A percentile compares a stretch with the other conserved stretches of the same genome.
Conservation (phyloP, 495 filamentous ascomycete genomes). For the Aspergillus asperescens region DNA sequence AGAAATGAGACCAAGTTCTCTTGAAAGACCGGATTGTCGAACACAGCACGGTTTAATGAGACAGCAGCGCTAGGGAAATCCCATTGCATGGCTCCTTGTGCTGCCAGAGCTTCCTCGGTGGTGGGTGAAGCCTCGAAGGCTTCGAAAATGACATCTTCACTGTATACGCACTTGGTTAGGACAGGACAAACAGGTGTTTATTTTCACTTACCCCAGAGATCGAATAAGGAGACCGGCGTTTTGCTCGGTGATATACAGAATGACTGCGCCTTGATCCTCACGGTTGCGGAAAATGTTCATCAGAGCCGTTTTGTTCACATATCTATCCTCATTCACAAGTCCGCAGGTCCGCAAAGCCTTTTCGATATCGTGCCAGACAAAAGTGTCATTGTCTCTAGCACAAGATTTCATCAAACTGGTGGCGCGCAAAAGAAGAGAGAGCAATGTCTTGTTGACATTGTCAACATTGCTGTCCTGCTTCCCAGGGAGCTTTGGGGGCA, state of each 20-base stretch:
- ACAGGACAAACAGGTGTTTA: constrained; percentile 24
- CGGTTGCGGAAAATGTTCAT: neutral
- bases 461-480: neutral
- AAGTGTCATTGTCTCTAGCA: neutral
- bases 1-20: constrained; percentile 47
- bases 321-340: neutral
- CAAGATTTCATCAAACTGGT: too few species aligned
- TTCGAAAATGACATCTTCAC: constrained; percentile 45
- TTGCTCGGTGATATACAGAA: constrained; percentile 47
- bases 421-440: too few species aligned
- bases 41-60: constrained; percentile 26
- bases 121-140: constrained; percentile 52
- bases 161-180: neutral
- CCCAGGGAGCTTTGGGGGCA: neutral
- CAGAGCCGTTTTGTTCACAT: neutral
- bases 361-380: neutral
- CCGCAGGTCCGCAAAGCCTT: neutral
- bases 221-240: constrained; percentile 53
- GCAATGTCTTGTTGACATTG: too few species aligned
- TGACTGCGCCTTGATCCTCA: constrained; percentile 25
- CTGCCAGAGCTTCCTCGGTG: constrained; percentile 41
- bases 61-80: constrained; percentile 43
- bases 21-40: constrained; percentile 43
- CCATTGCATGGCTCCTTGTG: constrained; percentile 40
- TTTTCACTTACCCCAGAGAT: too few species aligned